These are phyloP conservation scores for Lophiostoma macrostomum DNA, from an alignment of 495 filamentous ascomycete genomes.

Conservation along the genomic window DNA sequence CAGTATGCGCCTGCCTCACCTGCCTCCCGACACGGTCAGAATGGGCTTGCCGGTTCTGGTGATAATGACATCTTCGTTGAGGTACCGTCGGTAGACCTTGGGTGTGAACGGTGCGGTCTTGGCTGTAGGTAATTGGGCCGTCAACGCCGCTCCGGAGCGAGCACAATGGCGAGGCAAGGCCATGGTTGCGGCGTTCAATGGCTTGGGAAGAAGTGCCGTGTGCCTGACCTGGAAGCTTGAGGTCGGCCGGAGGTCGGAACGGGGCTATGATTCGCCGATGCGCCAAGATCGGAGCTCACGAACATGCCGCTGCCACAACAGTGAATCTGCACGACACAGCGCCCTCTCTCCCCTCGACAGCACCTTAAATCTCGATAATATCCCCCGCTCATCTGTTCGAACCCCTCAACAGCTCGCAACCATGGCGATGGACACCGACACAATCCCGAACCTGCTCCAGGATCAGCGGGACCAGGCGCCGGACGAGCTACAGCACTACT, in stretches of 20 bases:
- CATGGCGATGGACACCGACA: constrained; percentile 82
- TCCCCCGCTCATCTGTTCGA: background rate
- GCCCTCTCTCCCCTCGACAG: background rate
- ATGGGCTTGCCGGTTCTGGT: constrained; percentile 46
- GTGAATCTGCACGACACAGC: background rate
- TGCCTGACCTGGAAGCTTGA: constrained; percentile 8
- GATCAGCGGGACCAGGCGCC: constrained; percentile 82
- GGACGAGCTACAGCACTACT: constrained; percentile 78
- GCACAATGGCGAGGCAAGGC: constrained; percentile 30
- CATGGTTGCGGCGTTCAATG: constrained; percentile 31
- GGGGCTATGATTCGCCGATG: constrained; percentile 5
- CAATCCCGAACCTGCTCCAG: constrained; percentile 85
- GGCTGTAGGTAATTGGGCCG: constrained; percentile 9
- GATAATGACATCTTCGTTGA: constrained; percentile 42
- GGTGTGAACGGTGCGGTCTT: constrained; percentile 6
- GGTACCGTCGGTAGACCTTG: constrained; percentile 21
- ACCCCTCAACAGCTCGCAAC: constrained; percentile 36
- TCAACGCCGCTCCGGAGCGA: constrained; percentile 29
- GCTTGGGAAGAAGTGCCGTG: constrained; percentile 11
- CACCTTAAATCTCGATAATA: background rate
- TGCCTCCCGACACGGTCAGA: constrained; percentile 42
- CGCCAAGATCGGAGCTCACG: constrained; percentile 21
- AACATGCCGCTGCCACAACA: constrained; percentile 18
- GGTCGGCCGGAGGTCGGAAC: constrained; percentile 6
- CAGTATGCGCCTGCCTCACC: constrained; percentile 28